Evolutionary conservation across 768 basidiomycete genomes (phyloP).

Genomic region (Phaeotremella fagi): DNA sequence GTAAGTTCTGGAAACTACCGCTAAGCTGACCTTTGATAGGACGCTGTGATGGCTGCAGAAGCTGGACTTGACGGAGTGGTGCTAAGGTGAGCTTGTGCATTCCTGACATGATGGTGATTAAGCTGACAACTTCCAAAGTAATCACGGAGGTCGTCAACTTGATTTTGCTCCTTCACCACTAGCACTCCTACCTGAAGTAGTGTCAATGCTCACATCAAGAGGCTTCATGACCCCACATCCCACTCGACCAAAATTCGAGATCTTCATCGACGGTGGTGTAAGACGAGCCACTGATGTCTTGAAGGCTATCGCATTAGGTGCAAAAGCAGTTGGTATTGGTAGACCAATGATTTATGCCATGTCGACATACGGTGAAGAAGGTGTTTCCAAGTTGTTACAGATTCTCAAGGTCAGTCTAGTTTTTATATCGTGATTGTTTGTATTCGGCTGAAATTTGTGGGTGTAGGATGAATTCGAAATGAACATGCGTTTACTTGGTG

Average conservation of each 20-base stretch:
- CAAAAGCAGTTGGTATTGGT: conserved; percentile 66
- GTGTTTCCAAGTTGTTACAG: conserved; percentile 74
- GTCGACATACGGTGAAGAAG: conserved; percentile 69
- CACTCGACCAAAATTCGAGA: conserved; percentile 66
- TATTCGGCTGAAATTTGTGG: background rate
- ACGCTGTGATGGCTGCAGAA: conserved; percentile 76
- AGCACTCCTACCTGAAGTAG: conserved; percentile 84
- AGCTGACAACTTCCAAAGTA: background rate
- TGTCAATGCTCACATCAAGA: conserved; percentile 62
- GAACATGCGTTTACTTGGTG: conserved; percentile 91
- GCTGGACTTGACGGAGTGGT: conserved; percentile 44
- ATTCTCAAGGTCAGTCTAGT: conserved; percentile 54
- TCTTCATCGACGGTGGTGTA: conserved; percentile 93
- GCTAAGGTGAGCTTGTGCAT: conserved; percentile 15
- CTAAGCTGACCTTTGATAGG: conserved; percentile 50
- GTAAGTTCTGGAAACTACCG: conserved; percentile 38
- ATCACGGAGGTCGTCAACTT: conserved; percentile 20
- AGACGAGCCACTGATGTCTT: conserved; percentile 82
- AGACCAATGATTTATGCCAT: conserved; percentile 53
- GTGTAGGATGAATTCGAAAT: conserved; percentile 94
- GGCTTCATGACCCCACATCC: conserved; percentile 54
- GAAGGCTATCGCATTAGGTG: conserved; percentile 81
- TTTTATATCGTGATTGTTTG: background rate
- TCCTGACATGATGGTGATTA: background rate
- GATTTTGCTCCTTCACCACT: conserved; percentile 70